Evolutionary conservation across 805 yeast species (phyloP).

Genomic region (Blastobotrys robertii): DNA sequence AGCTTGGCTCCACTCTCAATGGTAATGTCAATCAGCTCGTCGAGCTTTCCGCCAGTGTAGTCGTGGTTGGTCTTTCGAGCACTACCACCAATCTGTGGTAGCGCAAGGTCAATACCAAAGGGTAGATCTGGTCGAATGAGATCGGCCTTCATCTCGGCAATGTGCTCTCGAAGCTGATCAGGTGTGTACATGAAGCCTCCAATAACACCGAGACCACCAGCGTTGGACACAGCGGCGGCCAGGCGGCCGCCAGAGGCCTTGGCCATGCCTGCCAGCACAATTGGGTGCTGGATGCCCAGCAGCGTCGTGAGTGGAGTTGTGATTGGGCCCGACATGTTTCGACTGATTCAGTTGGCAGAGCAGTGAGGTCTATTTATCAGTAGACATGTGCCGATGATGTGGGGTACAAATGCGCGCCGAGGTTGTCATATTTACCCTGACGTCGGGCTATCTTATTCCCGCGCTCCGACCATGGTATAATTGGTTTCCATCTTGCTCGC

Average conservation of each 20-base stretch:
- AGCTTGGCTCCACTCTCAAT: slow-evolving; percentile 17
- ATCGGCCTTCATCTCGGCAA: slow-evolving; percentile 11
- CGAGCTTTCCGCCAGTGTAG: slow-evolving; percentile 18
- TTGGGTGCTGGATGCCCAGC: slow-evolving; percentile 19
- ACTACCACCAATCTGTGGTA: slow-evolving; percentile 21
- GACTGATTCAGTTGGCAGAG: too few relatives aligned
- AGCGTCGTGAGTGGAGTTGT: slow-evolving; percentile 19
- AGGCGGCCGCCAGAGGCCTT: slow-evolving; percentile 20
- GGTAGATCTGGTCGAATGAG: slow-evolving; percentile 11
- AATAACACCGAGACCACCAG: slow-evolving; percentile 22
- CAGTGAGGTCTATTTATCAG: too few relatives aligned
- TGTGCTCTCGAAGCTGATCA: slow-evolving; percentile 9
- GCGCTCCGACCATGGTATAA: too few relatives aligned
- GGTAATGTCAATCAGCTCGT: slow-evolving; percentile 16
- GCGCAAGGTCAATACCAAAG: slow-evolving; percentile 20
- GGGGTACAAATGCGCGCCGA: too few relatives aligned
- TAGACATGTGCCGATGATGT: too few relatives aligned
- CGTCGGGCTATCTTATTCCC: too few relatives aligned
- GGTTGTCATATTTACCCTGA: too few relatives aligned
- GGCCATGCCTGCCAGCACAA: slow-evolving; percentile 22
- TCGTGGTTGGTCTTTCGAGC: slow-evolving; percentile 22
- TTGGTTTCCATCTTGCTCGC: too few relatives aligned
- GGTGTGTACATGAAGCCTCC: slow-evolving; percentile 14
- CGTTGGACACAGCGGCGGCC: slow-evolving; percentile 23
- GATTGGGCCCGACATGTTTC: background rate